A percentile compares a stretch with the other conserved stretches of the same genome.
Evolutionary conservation across 176 grass and related monocot genomes (phyloP).

Genomic region (Bothriochloa decipiens): DNA sequence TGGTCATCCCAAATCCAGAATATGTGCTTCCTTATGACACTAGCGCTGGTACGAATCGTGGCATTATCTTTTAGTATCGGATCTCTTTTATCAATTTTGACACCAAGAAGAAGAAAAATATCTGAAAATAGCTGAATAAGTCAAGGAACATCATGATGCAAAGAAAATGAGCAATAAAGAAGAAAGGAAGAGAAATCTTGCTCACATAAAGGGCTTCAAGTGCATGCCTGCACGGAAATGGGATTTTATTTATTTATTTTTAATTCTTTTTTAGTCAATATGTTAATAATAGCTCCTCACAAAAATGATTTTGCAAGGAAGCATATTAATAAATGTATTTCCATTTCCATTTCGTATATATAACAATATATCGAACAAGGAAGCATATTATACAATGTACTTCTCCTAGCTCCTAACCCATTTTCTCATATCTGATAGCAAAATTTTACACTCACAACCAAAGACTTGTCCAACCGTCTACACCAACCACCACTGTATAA

Average conservation of each 20-base stretch:
- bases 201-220: neutral
- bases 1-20: neutral
- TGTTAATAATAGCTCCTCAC: too few relatives aligned
- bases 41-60: neutral
- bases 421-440: neutral
- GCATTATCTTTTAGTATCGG: neutral
- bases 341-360: neutral
- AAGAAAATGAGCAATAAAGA: neutral
- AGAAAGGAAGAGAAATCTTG: neutral
- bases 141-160: constrained; percentile 4
- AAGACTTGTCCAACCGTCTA: neutral
- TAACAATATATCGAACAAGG: neutral
- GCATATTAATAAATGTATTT: neutral
- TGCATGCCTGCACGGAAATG: neutral
- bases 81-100: neutral
- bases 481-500: neutral
- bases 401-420: neutral
- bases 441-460: constrained; percentile 12
- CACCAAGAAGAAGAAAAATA: neutral
- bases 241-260: too few relatives aligned
- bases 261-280: too few relatives aligned
- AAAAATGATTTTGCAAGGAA: too few relatives aligned
- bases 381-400: neutral
- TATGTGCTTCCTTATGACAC: neutral
- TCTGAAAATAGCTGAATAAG: neutral